Evolutionary conservation across 2,329 filamentous ascomycete genomes (phyloP), one percentile per base, ranked within the genome.

Genomic region (Xylaria digitata): DNA sequence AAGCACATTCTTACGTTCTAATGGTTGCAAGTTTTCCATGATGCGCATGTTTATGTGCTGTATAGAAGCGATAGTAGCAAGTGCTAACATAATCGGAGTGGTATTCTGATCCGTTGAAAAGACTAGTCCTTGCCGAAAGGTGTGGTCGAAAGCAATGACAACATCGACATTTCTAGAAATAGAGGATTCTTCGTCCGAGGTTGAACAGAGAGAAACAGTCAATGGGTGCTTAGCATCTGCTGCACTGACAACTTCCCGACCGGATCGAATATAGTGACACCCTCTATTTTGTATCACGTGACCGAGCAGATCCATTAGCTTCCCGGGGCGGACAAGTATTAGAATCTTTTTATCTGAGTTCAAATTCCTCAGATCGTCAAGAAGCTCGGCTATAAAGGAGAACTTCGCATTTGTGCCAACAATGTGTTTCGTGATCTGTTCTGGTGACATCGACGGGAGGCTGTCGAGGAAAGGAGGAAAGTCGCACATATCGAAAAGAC

Each of bases 371-470:
- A 89, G 73, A 8, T 76, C 73, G 21, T 83, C 78, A 34, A 89
- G 74, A 3, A 90, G 78, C 68, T 89, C 86, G 50, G 82, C 84
- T 6, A 89, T 72, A 70, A 90, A 90, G 37, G 82, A 83, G 70
- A 86, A 87, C 70, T 90, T 90, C 61, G 85, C 79, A 75, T 88
- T 90, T 9, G 86, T 84, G 59, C 84, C 84, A 62, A 84, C 81
- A 1, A 84, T 82, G 69, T 87, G 86, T 72, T 84, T 88, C 70
- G 83, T 83, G 60, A 82, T 78, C 23, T 83, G 80, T 3, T 76
- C 73, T 7, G 81, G 72, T 2, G 80, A 75, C 62, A 86, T 77
- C 13, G 82, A 73, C 2, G 77, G 73, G 7, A 84, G 78, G n/a
- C 82, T 82, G 26, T 84, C 77, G 45, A 84, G 76, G 42, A 86